Conservation (phyloP, 208 protist species). For the Sergeia podlipaevii region DNA sequence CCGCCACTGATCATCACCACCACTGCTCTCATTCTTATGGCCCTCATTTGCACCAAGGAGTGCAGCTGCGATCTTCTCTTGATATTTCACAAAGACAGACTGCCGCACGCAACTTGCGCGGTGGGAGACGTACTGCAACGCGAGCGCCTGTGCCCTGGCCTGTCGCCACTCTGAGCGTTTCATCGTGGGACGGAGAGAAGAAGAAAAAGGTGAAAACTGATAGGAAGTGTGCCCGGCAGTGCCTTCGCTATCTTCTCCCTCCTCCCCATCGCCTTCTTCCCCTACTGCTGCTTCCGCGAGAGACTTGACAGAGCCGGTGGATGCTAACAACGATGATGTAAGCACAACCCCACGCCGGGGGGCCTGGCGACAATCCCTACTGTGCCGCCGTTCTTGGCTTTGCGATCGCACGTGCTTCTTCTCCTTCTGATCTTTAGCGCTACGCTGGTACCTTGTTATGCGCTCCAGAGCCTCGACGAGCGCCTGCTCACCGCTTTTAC, state of each 20-base stretch:
- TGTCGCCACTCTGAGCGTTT: conserved; percentile 15
- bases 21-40: conserved; percentile 1
- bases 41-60: conserved; percentile 4
- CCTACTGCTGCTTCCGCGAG: background rate
- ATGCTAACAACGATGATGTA: too few species aligned
- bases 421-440: too few species aligned
- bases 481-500: too few species aligned
- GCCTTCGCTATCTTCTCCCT: background rate
- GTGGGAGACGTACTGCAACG: conserved; percentile 23
- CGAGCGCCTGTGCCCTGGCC: conserved; percentile 12
- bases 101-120: conserved; percentile 6
- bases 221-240: background rate
- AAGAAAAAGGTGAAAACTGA: too few species aligned
- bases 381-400: too few species aligned
- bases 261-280: background rate
- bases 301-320: too few species aligned
- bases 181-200: too few species aligned
- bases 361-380: too few species aligned
- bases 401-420: too few species aligned
- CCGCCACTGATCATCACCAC: background rate
- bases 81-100: conserved; percentile 9
- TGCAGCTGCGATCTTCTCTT: conserved; percentile 7
- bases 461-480: too few species aligned
- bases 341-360: too few species aligned
- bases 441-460: too few species aligned